phyloP scores from a whole-genome alignment of 2,329 filamentous ascomycete genomes.

The Aspergillus vadensis region DNA sequence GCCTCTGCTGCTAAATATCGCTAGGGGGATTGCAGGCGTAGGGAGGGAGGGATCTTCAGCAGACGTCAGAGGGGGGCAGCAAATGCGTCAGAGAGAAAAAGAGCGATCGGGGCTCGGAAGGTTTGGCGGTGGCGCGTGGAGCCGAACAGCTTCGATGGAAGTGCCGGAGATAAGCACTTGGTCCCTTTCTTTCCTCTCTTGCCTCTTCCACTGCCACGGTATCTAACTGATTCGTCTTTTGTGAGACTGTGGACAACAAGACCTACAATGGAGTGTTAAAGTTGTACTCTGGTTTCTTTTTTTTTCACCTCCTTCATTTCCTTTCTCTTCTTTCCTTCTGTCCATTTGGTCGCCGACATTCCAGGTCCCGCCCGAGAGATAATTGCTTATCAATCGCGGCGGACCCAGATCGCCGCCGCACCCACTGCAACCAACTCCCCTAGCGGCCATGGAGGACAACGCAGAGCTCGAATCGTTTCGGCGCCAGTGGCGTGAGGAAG shows the following conservation, averaged over 20 bases:
- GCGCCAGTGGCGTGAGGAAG: constrained; percentile 81
- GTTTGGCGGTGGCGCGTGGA: constrained; percentile 28
- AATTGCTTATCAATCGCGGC: constrained; percentile 26
- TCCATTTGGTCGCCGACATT: not conserved
- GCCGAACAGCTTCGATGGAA: constrained; percentile 20
- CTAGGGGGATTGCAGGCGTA: not conserved
- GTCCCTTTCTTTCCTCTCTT: not conserved
- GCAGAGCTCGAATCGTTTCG: constrained; percentile 85
- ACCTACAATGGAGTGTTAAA: not conserved
- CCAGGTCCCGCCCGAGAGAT: constrained; percentile 7
- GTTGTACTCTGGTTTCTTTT: no score
- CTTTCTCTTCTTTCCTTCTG: not conserved
- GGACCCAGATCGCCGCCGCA: constrained; percentile 17
- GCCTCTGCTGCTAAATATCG: not conserved
- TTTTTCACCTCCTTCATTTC: not conserved
- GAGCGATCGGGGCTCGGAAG: constrained; percentile 20
- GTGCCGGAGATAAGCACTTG: constrained; percentile 21
- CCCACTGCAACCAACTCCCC: constrained; percentile 25
- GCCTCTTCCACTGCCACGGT: not conserved
- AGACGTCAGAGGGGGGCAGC: constrained; percentile 9
- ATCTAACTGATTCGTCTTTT: not conserved
- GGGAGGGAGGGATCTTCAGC: constrained; percentile 1
- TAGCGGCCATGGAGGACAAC: constrained; percentile 48
- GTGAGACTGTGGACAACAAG: not conserved
- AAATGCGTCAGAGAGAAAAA: constrained; percentile 27